These are phyloP conservation scores for Curvularia hawaiiensis DNA, from an alignment of 2,329 filamentous ascomycete species.

Conservation along the genomic window DNA sequence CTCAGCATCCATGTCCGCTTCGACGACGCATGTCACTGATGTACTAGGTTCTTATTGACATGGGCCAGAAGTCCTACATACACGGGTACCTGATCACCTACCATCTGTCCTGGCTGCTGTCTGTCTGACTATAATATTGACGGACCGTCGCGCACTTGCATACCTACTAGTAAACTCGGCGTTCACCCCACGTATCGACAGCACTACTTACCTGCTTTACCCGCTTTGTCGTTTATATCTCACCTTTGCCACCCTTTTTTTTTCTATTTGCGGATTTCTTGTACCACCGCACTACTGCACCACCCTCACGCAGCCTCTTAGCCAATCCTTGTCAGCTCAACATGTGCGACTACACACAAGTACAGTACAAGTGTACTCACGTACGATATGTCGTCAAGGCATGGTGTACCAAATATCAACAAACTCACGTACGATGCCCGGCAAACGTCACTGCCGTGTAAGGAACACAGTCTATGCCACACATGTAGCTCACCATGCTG, in stretches of 20 bases:
- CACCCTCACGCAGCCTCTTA: neutral
- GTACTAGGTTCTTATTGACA: slow-evolving; percentile 19
- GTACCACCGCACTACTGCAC: slow-evolving; percentile 5
- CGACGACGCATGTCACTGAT: slow-evolving; percentile 28
- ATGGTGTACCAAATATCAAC: slow-evolving; percentile 61
- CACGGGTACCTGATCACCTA: slow-evolving; percentile 33
- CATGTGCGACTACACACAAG: slow-evolving; percentile 66
- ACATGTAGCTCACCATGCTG: slow-evolving; percentile 7
- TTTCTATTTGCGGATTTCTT: neutral
- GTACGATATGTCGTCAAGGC: slow-evolving; percentile 60
- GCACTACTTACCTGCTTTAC: slow-evolving; percentile 6
- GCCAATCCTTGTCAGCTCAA: slow-evolving; percentile 12
- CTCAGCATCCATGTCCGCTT: slow-evolving; percentile 24
- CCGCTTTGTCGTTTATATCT: slow-evolving; percentile 7
- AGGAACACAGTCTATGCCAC: slow-evolving; percentile 11
- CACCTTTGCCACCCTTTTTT: neutral
- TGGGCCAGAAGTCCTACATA: slow-evolving; percentile 20
- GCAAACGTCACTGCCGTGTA: slow-evolving; percentile 61
- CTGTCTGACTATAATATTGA: slow-evolving; percentile 20
- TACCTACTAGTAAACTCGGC: slow-evolving; percentile 15
- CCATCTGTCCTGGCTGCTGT: slow-evolving; percentile 18
- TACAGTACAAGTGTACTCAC: slow-evolving; percentile 62
- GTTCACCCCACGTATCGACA: slow-evolving; percentile 13
- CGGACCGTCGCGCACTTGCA: slow-evolving; percentile 27
- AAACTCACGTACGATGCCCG: slow-evolving; percentile 61